phyloP scores from a whole-genome alignment of 306 rosid species.

The Quercus wislizeni region DNA sequence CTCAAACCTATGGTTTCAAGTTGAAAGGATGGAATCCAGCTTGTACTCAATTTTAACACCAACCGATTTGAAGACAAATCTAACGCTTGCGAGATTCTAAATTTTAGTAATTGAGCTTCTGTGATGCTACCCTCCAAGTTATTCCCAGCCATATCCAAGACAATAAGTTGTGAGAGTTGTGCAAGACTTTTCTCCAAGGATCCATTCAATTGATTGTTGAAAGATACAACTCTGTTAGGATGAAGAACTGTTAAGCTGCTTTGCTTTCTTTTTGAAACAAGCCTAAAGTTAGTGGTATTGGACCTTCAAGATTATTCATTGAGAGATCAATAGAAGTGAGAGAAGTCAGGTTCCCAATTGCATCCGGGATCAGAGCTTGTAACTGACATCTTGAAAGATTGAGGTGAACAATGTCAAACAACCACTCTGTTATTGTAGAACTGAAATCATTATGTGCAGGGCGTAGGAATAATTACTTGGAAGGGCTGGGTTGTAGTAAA shows the following conservation, averaged over 20 bases:
- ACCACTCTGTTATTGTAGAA: constrained; percentile 1
- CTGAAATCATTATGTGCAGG: neutral
- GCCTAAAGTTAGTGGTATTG: constrained; percentile 17
- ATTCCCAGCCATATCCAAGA: constrained; percentile 6
- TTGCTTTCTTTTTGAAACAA: neutral
- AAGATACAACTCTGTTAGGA: constrained; percentile 4
- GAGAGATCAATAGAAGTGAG: constrained; percentile 19
- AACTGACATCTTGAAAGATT: neutral
- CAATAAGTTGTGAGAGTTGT: neutral
- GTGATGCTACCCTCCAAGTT: neutral
- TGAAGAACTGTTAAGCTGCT: neutral
- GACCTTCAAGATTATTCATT: neutral
- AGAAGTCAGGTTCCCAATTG: neutral
- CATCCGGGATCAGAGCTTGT: constrained; percentile 9
- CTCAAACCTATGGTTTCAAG: constrained; percentile 16
- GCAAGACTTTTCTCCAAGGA: neutral
- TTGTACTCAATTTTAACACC: constrained; percentile 12
- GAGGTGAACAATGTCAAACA: constrained; percentile 18
- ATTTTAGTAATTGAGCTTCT: constrained; percentile 1
- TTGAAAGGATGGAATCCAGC: constrained; percentile 13
- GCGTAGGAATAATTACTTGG: too few species aligned
- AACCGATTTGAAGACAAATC: constrained; percentile 7
- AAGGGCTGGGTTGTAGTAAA: too few species aligned
- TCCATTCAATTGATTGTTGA: constrained; percentile 4
- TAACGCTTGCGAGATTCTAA: neutral